These are phyloP conservation scores for Leccinum arenicola DNA, from an alignment of 768 basidiomycete species.

Conservation along the genomic window DNA sequence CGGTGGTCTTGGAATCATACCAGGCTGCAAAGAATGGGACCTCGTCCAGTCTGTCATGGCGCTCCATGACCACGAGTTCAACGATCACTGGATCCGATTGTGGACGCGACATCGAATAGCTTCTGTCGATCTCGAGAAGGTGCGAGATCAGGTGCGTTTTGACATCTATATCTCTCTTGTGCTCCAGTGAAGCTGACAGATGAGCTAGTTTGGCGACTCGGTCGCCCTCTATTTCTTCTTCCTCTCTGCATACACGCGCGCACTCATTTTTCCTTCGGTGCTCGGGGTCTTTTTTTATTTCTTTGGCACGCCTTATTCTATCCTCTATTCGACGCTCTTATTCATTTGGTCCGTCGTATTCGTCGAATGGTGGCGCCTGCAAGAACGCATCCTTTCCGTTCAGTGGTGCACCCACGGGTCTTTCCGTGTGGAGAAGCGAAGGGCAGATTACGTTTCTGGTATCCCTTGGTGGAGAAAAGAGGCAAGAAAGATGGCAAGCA, in stretches of 20 bases:
- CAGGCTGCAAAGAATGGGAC: conserved; percentile 70
- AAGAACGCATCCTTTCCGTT: conserved; percentile 79
- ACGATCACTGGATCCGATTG: conserved; percentile 71
- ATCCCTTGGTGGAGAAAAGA: conserved; percentile 77
- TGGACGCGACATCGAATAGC: conserved; percentile 70
- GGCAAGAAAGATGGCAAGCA: conserved; percentile 58
- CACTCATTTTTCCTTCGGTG: conserved; percentile 71
- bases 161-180: neutral
- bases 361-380: conserved; percentile 90
- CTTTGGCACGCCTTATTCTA: conserved; percentile 70
- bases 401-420: conserved; percentile 80
- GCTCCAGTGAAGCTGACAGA: neutral
- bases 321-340: conserved; percentile 70
- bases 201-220: conserved; percentile 67
- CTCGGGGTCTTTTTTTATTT: conserved; percentile 71
- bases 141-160: conserved; percentile 66
- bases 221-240: conserved; percentile 90
- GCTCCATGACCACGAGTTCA: conserved; percentile 81
- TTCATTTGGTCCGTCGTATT: conserved; percentile 84
- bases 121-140: conserved; percentile 60
- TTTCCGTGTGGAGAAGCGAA: conserved; percentile 70
- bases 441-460: conserved; percentile 54
- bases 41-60: conserved; percentile 79
- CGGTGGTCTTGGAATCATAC: conserved; percentile 81
- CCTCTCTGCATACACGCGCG: conserved; percentile 78